phyloP scores from a whole-genome alignment of 2,329 filamentous ascomycete species.

The Knufia petricola region DNA sequence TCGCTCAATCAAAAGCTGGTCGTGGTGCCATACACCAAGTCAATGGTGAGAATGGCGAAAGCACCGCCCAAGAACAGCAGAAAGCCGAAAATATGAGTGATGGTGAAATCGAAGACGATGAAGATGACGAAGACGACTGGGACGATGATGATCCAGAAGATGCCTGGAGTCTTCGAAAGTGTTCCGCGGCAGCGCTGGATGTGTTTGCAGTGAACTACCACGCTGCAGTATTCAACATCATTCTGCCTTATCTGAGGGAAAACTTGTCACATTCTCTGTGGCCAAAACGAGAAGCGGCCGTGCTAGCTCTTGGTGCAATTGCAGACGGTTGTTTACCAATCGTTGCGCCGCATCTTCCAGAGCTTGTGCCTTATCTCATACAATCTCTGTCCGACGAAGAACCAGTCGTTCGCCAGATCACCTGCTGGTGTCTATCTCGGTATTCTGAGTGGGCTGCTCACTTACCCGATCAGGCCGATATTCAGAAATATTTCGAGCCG shows the following conservation, averaged over 20 bases:
- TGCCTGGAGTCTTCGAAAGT: slow-evolving; percentile 91
- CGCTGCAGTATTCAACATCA: slow-evolving; percentile 77
- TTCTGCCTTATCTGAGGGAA: slow-evolving; percentile 82
- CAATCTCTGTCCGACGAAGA: slow-evolving; percentile 74
- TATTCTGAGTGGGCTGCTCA: slow-evolving; percentile 89
- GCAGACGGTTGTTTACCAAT: slow-evolving; percentile 88
- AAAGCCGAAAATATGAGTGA: slow-evolving; percentile 69
- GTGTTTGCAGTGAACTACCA: slow-evolving; percentile 88
- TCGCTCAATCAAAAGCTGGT: slow-evolving; percentile 61
- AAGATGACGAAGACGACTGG: slow-evolving; percentile 62
- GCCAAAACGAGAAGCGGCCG: slow-evolving; percentile 86
- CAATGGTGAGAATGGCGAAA: slow-evolving; percentile 42
- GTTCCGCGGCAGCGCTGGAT: slow-evolving; percentile 88
- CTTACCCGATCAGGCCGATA: slow-evolving; percentile 56
- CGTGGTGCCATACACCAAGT: slow-evolving; percentile 37
- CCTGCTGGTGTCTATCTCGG: slow-evolving; percentile 90
- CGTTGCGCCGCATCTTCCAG: slow-evolving; percentile 80
- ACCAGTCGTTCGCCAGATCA: slow-evolving; percentile 89
- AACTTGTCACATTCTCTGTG: slow-evolving; percentile 84
- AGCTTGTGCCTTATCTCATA: slow-evolving; percentile 83
- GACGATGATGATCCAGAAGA: slow-evolving; percentile 72
- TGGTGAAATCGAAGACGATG: slow-evolving; percentile 69
- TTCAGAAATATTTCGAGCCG: slow-evolving; percentile 74
- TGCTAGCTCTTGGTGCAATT: slow-evolving; percentile 86
- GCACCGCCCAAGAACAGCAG: slow-evolving; percentile 34